Conservation (phyloP, 2,329 filamentous ascomycete species). For the Aulographum hederae region DNA sequence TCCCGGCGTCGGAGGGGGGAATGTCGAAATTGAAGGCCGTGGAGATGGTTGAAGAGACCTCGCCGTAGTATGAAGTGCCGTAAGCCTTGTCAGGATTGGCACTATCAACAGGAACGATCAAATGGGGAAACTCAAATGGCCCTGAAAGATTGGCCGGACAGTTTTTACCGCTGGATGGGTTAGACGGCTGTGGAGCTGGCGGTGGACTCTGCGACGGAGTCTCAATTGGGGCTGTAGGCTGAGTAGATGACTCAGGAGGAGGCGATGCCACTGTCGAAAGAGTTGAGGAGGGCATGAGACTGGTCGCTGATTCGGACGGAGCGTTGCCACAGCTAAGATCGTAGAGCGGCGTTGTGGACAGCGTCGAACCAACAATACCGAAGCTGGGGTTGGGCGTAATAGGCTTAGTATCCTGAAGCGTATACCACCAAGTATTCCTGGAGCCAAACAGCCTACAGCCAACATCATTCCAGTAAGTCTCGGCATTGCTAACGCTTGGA, state of each 20-base stretch:
- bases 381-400: conserved; percentile 49
- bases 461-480: conserved; percentile 65
- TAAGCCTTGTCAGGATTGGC: conserved; percentile 18
- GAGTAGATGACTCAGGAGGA: background rate
- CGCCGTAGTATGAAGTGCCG: conserved; percentile 21
- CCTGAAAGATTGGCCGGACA: conserved; percentile 5
- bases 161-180: background rate
- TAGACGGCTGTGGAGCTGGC: background rate
- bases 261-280: too few relatives aligned
- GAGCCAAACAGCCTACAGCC: conserved; percentile 51
- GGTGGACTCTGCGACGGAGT: background rate
- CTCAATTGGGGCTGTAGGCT: background rate
- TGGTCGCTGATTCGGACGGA: background rate
- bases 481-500: conserved; percentile 47
- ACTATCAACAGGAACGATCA: conserved; percentile 19
- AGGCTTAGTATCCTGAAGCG: conserved; percentile 46
- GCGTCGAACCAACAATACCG: conserved; percentile 39
- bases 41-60: conserved; percentile 18
- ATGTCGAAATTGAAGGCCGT: conserved; percentile 30
- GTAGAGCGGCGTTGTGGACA: conserved; percentile 15
- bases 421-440: conserved; percentile 55
- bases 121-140: conserved; percentile 17
- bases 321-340: conserved; percentile 16
- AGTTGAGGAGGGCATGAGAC: too few relatives aligned
- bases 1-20: conserved; percentile 17